phyloP scores from a whole-genome alignment of 2,329 filamentous ascomycete species.

The Talaromyces marneffei region DNA sequence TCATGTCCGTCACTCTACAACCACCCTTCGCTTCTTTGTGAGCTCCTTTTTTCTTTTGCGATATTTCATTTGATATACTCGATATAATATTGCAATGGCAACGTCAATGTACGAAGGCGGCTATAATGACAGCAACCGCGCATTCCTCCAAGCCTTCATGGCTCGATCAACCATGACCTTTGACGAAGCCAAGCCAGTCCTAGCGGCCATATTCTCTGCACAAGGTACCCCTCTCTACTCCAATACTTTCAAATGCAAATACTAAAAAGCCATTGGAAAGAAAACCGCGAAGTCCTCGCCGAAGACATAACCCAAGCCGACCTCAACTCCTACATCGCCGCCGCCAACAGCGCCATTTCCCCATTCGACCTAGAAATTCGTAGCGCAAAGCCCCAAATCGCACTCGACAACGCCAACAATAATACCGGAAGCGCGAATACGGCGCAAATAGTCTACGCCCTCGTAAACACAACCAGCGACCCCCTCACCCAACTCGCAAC shows the following conservation, averaged over 20 bases:
- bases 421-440: background rate
- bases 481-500: conserved; percentile 82
- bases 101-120: conserved; percentile 18
- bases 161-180: conserved; percentile 71
- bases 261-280: conserved; percentile 23
- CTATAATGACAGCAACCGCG: conserved; percentile 67
- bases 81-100: conserved; percentile 11
- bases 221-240: conserved; percentile 35
- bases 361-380: conserved; percentile 85
- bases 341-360: conserved; percentile 66
- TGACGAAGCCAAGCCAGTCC: conserved; percentile 63
- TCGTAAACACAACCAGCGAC: conserved; percentile 86
- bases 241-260: background rate
- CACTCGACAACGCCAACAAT: conserved; percentile 50
- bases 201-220: conserved; percentile 69
- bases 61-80: background rate
- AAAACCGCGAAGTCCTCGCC: conserved; percentile 44
- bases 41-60: background rate
- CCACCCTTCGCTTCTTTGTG: background rate
- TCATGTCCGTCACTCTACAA: background rate
- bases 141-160: conserved; percentile 85
- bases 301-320: conserved; percentile 63
- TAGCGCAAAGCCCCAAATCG: conserved; percentile 37
- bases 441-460: conserved; percentile 62
- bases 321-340: conserved; percentile 62